Evolutionary conservation across 345 rosid species (phyloP).

Genomic region (Cardamine occulta): DNA sequence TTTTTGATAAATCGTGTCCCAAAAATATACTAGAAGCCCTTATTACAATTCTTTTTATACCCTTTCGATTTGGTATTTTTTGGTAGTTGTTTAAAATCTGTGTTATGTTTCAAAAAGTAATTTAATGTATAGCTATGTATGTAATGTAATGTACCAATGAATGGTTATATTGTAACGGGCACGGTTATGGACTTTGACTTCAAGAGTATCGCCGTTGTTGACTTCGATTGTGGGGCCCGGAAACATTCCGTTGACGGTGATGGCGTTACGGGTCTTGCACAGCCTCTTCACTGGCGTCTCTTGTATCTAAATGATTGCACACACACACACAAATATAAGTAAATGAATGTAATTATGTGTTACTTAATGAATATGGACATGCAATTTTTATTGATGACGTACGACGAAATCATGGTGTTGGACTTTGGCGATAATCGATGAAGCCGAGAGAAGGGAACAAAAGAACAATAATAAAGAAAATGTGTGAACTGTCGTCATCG

Average conservation of each 20-base stretch:
- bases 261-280: conserved; percentile 72
- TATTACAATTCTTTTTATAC: neutral
- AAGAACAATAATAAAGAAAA: conserved; percentile 35
- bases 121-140: neutral
- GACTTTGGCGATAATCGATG: conserved; percentile 52
- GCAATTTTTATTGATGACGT: conserved; percentile 38
- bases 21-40: neutral
- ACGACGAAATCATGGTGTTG: conserved; percentile 78
- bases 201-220: conserved; percentile 72
- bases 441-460: conserved; percentile 51
- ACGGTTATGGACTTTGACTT: conserved; percentile 65
- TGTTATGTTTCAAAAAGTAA: neutral
- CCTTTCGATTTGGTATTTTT: neutral
- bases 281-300: conserved; percentile 91
- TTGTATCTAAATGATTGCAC: conserved; percentile 57
- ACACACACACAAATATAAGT: neutral
- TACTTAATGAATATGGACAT: neutral
- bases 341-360: too few relatives aligned
- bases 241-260: conserved; percentile 92
- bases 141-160: conserved; percentile 66
- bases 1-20: neutral
- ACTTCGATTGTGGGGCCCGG: conserved; percentile 92
- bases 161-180: conserved; percentile 76
- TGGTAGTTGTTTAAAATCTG: neutral
- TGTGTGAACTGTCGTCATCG: conserved; percentile 9